These are phyloP conservation scores for Lotmaria passim DNA, from an alignment of 208 protist genomes.

Conservation along the genomic window DNA sequence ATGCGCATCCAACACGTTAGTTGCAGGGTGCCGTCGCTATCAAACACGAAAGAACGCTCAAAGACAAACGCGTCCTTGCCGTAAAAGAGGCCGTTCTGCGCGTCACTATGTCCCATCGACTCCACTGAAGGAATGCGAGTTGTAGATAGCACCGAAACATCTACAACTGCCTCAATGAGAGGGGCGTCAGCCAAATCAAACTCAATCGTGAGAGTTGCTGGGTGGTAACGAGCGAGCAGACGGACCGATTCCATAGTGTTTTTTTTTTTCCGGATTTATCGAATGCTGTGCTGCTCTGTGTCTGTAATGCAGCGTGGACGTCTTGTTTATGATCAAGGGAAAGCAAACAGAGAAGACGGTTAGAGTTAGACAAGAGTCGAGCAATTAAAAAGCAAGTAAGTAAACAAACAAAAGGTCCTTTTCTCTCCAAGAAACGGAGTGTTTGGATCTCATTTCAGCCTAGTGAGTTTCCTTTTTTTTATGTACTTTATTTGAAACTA, in stretches of 20 bases:
- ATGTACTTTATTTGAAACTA: too few species aligned
- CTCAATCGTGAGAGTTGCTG: constrained; percentile 19
- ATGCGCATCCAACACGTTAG: constrained; percentile 23
- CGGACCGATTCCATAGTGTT: background rate
- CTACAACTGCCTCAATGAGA: constrained; percentile 24
- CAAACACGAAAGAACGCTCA: constrained; percentile 16
- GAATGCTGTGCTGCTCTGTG: background rate
- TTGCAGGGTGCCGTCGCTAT: background rate
- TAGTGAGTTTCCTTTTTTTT: too few species aligned
- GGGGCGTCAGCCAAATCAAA: constrained; percentile 26
- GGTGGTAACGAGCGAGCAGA: constrained; percentile 23
- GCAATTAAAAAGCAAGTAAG: too few species aligned
- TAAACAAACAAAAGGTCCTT: too few species aligned
- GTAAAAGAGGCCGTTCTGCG: constrained; percentile 31
- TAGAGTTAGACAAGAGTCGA: background rate
- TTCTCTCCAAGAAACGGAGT: too few species aligned
- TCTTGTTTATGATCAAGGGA: background rate
- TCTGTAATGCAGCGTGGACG: background rate
- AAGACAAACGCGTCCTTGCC: constrained; percentile 35
- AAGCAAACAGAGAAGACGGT: background rate
- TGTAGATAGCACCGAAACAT: constrained; percentile 7
- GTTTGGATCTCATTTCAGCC: too few species aligned
- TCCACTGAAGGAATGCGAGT: background rate
- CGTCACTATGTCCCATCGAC: background rate
- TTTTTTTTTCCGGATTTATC: too few species aligned